Conservation (phyloP, 345 rosid species). For the Populus davidiana region DNA sequence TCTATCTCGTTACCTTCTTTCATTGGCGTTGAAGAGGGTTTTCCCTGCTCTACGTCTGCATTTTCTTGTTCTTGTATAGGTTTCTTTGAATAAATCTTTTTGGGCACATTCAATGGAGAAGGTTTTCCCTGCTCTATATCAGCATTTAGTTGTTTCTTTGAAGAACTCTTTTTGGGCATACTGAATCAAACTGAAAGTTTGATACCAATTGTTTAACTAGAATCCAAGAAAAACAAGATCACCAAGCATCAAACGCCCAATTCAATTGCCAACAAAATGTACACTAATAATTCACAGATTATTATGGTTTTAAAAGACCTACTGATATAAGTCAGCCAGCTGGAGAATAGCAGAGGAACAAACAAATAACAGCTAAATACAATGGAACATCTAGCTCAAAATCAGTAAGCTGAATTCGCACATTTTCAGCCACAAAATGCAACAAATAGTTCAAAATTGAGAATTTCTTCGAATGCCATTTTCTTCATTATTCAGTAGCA, state of each 20-base stretch:
- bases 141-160: constrained; percentile 20
- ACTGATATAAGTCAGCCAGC: background rate
- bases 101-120: constrained; percentile 10
- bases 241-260: background rate
- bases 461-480: background rate
- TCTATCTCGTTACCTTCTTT: constrained; percentile 39
- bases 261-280: background rate
- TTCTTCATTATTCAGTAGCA: background rate
- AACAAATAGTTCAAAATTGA: background rate
- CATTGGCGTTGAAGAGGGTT: constrained; percentile 21
- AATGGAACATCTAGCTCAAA: background rate
- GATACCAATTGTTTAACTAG: background rate
- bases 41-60: constrained; percentile 12
- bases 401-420: background rate
- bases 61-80: constrained; percentile 7
- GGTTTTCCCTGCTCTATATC: constrained; percentile 16
- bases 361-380: background rate
- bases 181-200: background rate
- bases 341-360: background rate
- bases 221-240: background rate
- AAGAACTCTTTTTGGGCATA: constrained; percentile 23
- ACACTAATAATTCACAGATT: background rate
- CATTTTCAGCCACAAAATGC: too few relatives aligned
- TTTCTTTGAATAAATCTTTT: constrained; percentile 30
- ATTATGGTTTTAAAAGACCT: too few relatives aligned